Evolutionary conservation across 2,329 filamentous ascomycete species (phyloP), one percentile per base, ranked within the genome.

Genomic region (Xylogone sp.): DNA sequence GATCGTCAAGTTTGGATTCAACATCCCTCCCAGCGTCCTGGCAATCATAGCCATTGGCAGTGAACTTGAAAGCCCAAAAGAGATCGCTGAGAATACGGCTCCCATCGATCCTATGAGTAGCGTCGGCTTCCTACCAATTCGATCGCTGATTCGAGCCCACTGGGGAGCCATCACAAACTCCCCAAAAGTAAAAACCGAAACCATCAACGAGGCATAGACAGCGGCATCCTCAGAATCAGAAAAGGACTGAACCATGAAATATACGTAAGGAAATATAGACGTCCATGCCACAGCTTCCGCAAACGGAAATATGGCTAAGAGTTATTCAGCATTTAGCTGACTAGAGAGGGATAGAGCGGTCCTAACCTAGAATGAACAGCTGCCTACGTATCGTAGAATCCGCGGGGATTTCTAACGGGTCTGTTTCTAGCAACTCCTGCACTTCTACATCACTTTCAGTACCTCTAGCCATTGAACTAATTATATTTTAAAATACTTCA

Each of bases 221-320:
- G 91, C 89, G 60, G 95, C 93, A 67, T 87, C 83, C 64, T 88
- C 77, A 56, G 90, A 89, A 66, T 94, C 85, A 65, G 88, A 77
- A 70, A 97, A 96, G 52, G 89, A 89, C 64, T 90, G 79, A 59
- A 97, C 87, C 92, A 97, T 96, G 75, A 88, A 91, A 75, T 96
- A 96, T 61, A 94, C 90, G 69, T 97, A 97, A 1, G 92, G 92
- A 67, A 97, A 96, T 61, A 96, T 96, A 47, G 90, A 96, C 89
- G 96, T 96, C 78, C 96, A 97, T 3, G 92, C 92, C 68, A 97
- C 96, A 48, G 92, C 92, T 69, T 97, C 92, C 75, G 43, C n/a
- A 6, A 53, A 21, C 18, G 31, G 51, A 29, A 53, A 53, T 3
- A 34, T 43, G 12, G 48, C 51, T 50, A 24, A 29, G 13, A 7